phyloP scores from a whole-genome alignment of 169 alveolate genomes.

The Eimeria maxima region DNA sequence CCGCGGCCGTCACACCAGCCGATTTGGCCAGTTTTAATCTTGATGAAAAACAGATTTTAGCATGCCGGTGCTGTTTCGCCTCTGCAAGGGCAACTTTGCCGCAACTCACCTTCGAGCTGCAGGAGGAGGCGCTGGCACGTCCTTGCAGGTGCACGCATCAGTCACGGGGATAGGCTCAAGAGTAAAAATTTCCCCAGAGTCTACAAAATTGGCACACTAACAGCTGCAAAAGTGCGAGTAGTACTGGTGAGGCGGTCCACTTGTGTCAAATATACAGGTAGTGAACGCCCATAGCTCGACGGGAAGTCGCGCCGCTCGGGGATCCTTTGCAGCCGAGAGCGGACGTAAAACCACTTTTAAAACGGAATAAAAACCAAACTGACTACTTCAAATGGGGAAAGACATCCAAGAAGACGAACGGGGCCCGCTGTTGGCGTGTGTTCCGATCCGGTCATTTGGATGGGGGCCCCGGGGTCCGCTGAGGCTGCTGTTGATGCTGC shows the following conservation, averaged over 20 bases:
- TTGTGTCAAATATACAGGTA: not conserved
- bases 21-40: not conserved
- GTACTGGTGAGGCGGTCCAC: not conserved
- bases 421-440: not conserved
- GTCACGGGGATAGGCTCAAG: not conserved
- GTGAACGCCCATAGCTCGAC: slow-evolving; percentile 4
- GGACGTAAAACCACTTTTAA: not conserved
- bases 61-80: not conserved
- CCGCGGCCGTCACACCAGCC: not conserved
- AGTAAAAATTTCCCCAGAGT: not conserved
- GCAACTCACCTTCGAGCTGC: slow-evolving; percentile 14
- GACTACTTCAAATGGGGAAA: not conserved
- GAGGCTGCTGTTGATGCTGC: not conserved
- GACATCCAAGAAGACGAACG: slow-evolving; percentile 17
- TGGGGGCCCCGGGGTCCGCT: slow-evolving; percentile 10
- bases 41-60: not conserved
- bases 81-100: not conserved
- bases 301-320: not conserved
- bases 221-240: not conserved
- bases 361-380: not conserved
- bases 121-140: not conserved
- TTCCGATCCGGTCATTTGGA: slow-evolving; percentile 3
- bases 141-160: not conserved
- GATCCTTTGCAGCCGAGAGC: slow-evolving; percentile 7
- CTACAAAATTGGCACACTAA: not conserved